These are phyloP conservation scores for Sphagnurus paluster DNA, from an alignment of 1,284 basidiomycete genomes.

Conservation along the genomic window DNA sequence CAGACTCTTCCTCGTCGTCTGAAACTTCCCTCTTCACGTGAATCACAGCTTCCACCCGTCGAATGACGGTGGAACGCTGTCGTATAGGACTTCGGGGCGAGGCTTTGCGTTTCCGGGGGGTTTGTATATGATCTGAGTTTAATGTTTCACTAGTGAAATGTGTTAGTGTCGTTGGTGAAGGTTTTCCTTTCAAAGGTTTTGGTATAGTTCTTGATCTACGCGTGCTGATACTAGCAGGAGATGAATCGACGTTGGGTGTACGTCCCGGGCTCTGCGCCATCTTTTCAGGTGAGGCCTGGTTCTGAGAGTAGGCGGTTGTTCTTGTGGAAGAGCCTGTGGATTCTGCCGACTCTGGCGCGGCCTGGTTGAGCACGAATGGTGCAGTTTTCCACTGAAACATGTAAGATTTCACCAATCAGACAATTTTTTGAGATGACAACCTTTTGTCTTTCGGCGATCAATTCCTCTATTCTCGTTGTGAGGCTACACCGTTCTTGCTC, in stretches of 20 bases:
- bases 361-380: conserved; percentile 20
- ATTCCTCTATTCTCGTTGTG: conserved; percentile 54
- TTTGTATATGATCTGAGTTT: conserved; percentile 11
- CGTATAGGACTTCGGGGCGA: conserved; percentile 9
- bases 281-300: conserved; percentile 27
- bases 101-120: conserved; percentile 8
- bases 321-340: conserved; percentile 28
- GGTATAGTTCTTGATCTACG: conserved; percentile 9
- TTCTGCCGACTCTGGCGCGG: conserved; percentile 20
- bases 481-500: conserved; percentile 62
- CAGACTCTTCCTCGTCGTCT: conserved; percentile 31
- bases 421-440: conserved; percentile 23
- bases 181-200: conserved; percentile 4
- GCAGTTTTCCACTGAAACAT: conserved; percentile 13
- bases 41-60: conserved; percentile 44
- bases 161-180: conserved; percentile 7
- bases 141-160: conserved; percentile 1
- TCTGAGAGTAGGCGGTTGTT: conserved; percentile 22
- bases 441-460: conserved; percentile 47
- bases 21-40: conserved; percentile 39
- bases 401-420: background rate
- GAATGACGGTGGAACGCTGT: conserved; percentile 32
- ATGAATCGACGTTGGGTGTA: conserved; percentile 19
- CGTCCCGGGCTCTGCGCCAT: conserved; percentile 22
- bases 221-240: conserved; percentile 13